A percentile compares a stretch with the other conserved stretches of the same genome.
Conservation (phyloP, 768 basidiomycete genomes). For the Chiua virens region DNA sequence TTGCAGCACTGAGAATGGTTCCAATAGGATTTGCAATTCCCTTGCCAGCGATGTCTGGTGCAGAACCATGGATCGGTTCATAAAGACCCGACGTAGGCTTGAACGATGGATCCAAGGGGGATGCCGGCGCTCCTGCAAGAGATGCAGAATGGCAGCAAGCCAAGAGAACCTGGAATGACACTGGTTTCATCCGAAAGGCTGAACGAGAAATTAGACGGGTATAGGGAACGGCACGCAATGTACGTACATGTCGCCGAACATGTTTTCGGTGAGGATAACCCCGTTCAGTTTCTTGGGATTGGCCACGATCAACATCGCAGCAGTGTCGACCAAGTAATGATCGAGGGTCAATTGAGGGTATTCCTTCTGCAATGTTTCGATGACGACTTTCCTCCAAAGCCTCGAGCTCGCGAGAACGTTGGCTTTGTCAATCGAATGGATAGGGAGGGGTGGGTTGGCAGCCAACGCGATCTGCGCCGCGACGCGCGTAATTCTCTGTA, state of each 20-base stretch:
- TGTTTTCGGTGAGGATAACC: constrained; percentile 90
- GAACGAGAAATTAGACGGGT: constrained; percentile 1
- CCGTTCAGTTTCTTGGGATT: constrained; percentile 93
- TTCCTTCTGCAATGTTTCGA: constrained; percentile 78
- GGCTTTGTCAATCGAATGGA: constrained; percentile 97
- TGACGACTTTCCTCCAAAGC: constrained; percentile 92
- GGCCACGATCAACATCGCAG: constrained; percentile 92
- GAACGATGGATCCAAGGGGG: constrained; percentile 51
- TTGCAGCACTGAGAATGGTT: constrained; percentile 90
- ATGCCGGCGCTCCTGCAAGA: constrained; percentile 81
- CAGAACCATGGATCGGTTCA: constrained; percentile 96
- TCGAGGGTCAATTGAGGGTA: constrained; percentile 86
- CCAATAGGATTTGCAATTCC: constrained; percentile 95
- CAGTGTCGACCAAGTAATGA: constrained; percentile 93
- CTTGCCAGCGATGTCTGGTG: constrained; percentile 93
- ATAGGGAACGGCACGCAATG: background rate
- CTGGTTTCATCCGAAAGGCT: constrained; percentile 96
- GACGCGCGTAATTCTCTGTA: constrained; percentile 92
- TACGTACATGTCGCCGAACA: constrained; percentile 96
- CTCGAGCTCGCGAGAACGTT: constrained; percentile 96
- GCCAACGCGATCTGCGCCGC: constrained; percentile 90
- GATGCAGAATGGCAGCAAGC: constrained; percentile 95
- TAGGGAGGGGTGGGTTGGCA: constrained; percentile 77
- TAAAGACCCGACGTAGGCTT: constrained; percentile 87
- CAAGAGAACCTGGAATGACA: constrained; percentile 96